These are phyloP conservation scores for Mortierella sp. DNA, from an alignment of 371 early-diverging fungal species.

Conservation along the genomic window DNA sequence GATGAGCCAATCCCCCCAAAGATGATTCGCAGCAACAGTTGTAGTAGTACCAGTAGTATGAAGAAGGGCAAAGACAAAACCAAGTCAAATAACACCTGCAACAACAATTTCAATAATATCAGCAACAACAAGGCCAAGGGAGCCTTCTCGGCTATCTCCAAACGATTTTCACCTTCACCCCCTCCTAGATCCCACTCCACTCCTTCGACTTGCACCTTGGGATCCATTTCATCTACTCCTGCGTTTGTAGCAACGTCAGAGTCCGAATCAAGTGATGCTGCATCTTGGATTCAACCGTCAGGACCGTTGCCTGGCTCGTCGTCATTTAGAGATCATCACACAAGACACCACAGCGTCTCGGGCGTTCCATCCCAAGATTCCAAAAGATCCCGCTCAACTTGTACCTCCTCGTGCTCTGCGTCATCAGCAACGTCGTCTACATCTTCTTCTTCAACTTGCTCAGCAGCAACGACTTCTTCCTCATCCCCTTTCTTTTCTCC, in stretches of 20 bases:
- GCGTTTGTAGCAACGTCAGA: background rate
- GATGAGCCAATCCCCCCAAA: background rate
- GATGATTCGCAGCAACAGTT: background rate
- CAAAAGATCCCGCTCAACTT: slow-evolving; percentile 14
- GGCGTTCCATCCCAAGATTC: slow-evolving; percentile 20
- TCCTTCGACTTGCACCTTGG: slow-evolving; percentile 1
- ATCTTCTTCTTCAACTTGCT: slow-evolving; percentile 7
- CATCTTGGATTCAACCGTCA: slow-evolving; percentile 3
- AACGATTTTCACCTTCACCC: slow-evolving; percentile 20
- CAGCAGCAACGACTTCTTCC: slow-evolving; percentile 11
- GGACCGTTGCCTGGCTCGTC: slow-evolving; percentile 5
- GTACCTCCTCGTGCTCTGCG: slow-evolving; percentile 23
- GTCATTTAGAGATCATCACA: slow-evolving; percentile 16
- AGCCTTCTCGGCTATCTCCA: slow-evolving; percentile 20
- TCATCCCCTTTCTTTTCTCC: slow-evolving; percentile 31
- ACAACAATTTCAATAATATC: background rate
- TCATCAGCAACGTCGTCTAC: slow-evolving; percentile 19
- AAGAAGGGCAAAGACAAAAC: slow-evolving; percentile 10
- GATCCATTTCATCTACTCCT: slow-evolving; percentile 1
- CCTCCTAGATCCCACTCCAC: slow-evolving; percentile 14
- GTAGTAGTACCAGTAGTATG: background rate
- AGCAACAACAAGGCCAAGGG: background rate
- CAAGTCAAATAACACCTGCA: background rate
- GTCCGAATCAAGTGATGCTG: slow-evolving; percentile 8
- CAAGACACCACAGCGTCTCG: slow-evolving; percentile 28